These are phyloP conservation scores for Lactarius evosmus DNA, from an alignment of 768 basidiomycete genomes.

Conservation along the genomic window DNA sequence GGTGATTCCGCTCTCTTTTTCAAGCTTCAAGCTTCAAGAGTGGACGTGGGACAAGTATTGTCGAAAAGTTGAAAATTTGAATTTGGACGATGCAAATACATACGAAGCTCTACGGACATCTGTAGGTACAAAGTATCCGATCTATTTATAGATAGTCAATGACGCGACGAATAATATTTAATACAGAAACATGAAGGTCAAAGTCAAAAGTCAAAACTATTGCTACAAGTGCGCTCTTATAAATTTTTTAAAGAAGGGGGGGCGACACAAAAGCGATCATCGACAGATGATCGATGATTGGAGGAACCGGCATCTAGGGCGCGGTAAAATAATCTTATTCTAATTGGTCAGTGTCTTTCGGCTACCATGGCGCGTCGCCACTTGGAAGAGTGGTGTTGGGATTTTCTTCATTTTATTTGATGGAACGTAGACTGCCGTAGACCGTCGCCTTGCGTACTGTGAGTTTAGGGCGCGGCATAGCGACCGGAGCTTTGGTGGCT, in stretches of 20 bases:
- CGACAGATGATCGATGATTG: neutral
- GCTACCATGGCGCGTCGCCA: neutral
- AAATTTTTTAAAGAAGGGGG: neutral
- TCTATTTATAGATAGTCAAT: slow-evolving; percentile 12
- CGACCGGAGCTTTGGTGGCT: slow-evolving; percentile 18
- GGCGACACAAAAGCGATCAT: slow-evolving; percentile 5
- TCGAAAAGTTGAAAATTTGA: neutral
- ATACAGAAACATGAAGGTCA: slow-evolving; percentile 6
- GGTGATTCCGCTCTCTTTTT: neutral
- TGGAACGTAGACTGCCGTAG: neutral
- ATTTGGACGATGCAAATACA: slow-evolving; percentile 14
- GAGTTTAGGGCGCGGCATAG: slow-evolving; percentile 14
- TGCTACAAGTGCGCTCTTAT: slow-evolving; percentile 13
- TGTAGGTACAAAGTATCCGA: slow-evolving; percentile 1
- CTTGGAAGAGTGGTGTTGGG: neutral
- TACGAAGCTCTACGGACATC: neutral
- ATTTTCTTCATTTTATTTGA: neutral
- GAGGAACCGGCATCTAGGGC: no score
- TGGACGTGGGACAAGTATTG: neutral
- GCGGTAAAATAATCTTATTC: neutral
- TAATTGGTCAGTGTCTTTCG: neutral
- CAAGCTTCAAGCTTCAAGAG: neutral
- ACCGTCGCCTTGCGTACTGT: neutral
- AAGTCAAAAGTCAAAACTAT: slow-evolving; percentile 13
- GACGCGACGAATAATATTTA: neutral